phyloP scores from a whole-genome alignment of 352 stramenopile genomes.

The Globisporangium uncinulatum region DNA sequence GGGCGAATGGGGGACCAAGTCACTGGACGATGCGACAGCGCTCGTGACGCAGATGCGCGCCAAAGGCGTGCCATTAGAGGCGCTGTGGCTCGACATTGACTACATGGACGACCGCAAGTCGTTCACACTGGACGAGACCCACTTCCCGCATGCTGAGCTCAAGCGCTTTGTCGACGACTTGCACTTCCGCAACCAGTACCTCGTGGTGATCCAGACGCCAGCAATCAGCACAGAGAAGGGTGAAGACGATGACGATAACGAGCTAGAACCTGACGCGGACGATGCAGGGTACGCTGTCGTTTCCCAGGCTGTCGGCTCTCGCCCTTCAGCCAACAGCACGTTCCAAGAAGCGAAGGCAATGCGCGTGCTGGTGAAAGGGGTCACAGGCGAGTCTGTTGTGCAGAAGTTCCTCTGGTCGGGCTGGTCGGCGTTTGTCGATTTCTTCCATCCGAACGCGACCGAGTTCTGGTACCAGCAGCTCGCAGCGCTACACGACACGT shows the following conservation, averaged over 20 bases:
- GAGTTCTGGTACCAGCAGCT: slow-evolving; percentile 70
- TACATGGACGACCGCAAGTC: slow-evolving; percentile 47
- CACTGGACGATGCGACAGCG: slow-evolving; percentile 27
- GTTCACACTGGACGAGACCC: slow-evolving; percentile 57
- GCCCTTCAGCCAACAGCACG: slow-evolving; percentile 10
- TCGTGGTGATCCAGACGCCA: slow-evolving; percentile 64
- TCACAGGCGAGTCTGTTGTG: slow-evolving; percentile 50
- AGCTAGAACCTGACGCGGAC: not conserved
- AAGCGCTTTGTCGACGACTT: slow-evolving; percentile 65
- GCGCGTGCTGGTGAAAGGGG: slow-evolving; percentile 75
- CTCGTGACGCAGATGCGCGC: slow-evolving; percentile 32
- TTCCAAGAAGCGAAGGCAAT: slow-evolving; percentile 35
- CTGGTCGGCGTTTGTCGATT: slow-evolving; percentile 80
- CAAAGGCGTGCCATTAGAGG: slow-evolving; percentile 62
- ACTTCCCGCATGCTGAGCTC: slow-evolving; percentile 40
- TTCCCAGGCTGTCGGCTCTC: not conserved
- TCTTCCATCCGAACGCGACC: slow-evolving; percentile 72
- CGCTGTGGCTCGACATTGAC: slow-evolving; percentile 70
- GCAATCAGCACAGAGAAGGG: slow-evolving; percentile 26
- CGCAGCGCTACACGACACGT: slow-evolving; percentile 41
- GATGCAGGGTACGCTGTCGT: not conserved
- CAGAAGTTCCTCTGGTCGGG: slow-evolving; percentile 61
- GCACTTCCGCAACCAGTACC: slow-evolving; percentile 79
- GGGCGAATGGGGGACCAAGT: slow-evolving; percentile 31
- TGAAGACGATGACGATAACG: not conserved